Conservation (phyloP, 2,329 filamentous ascomycete genomes). For the Colletotrichum gloeosporioides region DNA sequence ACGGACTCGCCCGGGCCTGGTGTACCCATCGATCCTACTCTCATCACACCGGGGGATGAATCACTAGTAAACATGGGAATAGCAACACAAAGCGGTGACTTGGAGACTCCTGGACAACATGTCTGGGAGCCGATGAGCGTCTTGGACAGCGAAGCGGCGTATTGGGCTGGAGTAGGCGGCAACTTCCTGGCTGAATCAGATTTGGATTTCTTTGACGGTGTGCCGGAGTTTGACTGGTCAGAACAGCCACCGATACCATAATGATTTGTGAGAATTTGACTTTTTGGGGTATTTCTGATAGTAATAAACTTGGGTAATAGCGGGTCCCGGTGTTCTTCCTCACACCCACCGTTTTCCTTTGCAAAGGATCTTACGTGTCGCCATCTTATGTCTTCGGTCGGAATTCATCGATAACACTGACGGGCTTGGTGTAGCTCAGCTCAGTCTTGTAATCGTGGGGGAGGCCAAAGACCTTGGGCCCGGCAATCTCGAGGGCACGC, state of each 20-base stretch:
- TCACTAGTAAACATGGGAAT: neutral
- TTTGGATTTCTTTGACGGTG: neutral
- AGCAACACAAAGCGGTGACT: neutral
- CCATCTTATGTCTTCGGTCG: neutral
- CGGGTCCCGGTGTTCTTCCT: neutral
- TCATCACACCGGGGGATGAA: neutral
- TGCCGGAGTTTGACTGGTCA: neutral
- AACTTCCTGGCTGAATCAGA: neutral
- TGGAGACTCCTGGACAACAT: neutral
- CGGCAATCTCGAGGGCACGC: conserved; percentile 26
- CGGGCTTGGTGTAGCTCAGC: conserved; percentile 15
- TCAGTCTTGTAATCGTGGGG: conserved; percentile 19
- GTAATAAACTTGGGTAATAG: neutral
- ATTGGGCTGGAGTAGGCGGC: neutral
- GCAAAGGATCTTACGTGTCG: neutral
- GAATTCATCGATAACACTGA: conserved; percentile 24
- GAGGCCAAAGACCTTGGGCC: conserved; percentile 22
- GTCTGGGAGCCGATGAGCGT: neutral
- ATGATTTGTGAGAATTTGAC: neutral
- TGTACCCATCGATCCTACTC: neutral
- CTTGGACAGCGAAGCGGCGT: neutral
- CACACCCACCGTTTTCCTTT: neutral
- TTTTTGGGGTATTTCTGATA: neutral
- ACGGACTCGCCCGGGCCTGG: neutral
- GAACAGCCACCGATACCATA: neutral